These are phyloP conservation scores for Didymella exigua DNA, from an alignment of 2,329 filamentous ascomycete species.

Conservation along the genomic window DNA sequence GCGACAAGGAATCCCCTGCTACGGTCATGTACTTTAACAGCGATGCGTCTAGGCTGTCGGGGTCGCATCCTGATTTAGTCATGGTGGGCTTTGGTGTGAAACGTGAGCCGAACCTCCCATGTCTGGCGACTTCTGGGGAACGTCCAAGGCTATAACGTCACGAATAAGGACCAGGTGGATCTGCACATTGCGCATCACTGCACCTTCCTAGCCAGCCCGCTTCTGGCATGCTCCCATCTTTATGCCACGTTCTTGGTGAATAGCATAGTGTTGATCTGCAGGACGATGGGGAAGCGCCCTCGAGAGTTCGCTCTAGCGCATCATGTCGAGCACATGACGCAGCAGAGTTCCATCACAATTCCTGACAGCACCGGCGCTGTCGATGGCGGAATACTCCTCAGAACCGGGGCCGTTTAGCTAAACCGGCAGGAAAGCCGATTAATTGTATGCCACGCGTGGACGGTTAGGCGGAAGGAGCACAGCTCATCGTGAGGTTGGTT, in stretches of 20 bases:
- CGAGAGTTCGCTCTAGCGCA: constrained; percentile 18
- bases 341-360: neutral
- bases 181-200: constrained; percentile 34
- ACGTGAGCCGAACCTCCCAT: constrained; percentile 46
- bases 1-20: constrained; percentile 40
- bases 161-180: constrained; percentile 34
- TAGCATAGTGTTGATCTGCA: constrained; percentile 26
- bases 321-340: constrained; percentile 13
- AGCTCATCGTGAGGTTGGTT: constrained; percentile 12
- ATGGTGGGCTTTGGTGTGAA: constrained; percentile 44
- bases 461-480: constrained; percentile 13
- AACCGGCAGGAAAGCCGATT: constrained; percentile 10
- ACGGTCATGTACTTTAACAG: constrained; percentile 38
- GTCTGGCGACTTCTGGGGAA: constrained; percentile 50
- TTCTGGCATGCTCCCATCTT: constrained; percentile 15
- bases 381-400: neutral
- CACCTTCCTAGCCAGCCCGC: constrained; percentile 23
- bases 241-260: constrained; percentile 16
- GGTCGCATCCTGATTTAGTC: constrained; percentile 39
- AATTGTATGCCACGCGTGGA: constrained; percentile 10
- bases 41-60: constrained; percentile 46
- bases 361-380: constrained; percentile 5
- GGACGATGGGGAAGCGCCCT: constrained; percentile 13
- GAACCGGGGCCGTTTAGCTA: constrained; percentile 1
- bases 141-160: constrained; percentile 27